Evolutionary conservation across 2,329 filamentous ascomycete species (phyloP).

Genomic region (Aspergillus fumigatiaffinis): DNA sequence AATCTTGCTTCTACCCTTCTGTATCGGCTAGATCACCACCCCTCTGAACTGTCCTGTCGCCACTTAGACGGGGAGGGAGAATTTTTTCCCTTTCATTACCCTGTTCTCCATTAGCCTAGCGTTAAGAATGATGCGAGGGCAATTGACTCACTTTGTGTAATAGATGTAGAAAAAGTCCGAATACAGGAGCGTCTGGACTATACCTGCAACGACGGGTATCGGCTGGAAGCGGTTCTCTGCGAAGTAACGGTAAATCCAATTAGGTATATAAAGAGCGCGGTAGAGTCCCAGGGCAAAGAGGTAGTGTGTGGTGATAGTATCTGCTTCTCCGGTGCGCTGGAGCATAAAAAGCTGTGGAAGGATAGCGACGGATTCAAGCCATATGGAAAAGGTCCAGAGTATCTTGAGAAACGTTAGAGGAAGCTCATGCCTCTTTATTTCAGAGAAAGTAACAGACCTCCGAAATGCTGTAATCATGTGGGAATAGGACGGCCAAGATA

Average conservation of each 20-base stretch:
- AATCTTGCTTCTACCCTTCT: neutral
- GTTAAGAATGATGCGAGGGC: neutral
- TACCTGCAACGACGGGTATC: slow-evolving; percentile 81
- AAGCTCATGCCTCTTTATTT: slow-evolving; percentile 3
- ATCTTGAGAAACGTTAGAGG: slow-evolving; percentile 53
- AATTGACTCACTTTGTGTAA: slow-evolving; percentile 75
- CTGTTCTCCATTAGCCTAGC: slow-evolving; percentile 24
- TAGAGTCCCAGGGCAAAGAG: slow-evolving; percentile 90
- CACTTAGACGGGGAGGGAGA: slow-evolving; percentile 72
- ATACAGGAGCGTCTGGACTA: slow-evolving; percentile 92
- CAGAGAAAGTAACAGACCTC: slow-evolving; percentile 47
- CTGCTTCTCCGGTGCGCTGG: slow-evolving; percentile 93
- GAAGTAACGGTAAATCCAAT: slow-evolving; percentile 93
- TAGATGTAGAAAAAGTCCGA: slow-evolving; percentile 99
- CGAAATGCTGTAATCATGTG: slow-evolving; percentile 74
- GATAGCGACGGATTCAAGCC: slow-evolving; percentile 95
- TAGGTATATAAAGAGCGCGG: slow-evolving; percentile 92
- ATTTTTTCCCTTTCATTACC: slow-evolving; percentile 82
- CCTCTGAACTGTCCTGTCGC: neutral
- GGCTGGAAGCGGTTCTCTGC: slow-evolving; percentile 77
- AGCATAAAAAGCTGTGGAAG: slow-evolving; percentile 97
- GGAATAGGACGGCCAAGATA: slow-evolving; percentile 74
- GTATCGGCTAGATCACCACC: neutral
- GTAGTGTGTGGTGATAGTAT: slow-evolving; percentile 99
- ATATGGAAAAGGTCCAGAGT: slow-evolving; percentile 96